Conservation (phyloP, 73 alveolate species). For the Paramecium bursaria region DNA sequence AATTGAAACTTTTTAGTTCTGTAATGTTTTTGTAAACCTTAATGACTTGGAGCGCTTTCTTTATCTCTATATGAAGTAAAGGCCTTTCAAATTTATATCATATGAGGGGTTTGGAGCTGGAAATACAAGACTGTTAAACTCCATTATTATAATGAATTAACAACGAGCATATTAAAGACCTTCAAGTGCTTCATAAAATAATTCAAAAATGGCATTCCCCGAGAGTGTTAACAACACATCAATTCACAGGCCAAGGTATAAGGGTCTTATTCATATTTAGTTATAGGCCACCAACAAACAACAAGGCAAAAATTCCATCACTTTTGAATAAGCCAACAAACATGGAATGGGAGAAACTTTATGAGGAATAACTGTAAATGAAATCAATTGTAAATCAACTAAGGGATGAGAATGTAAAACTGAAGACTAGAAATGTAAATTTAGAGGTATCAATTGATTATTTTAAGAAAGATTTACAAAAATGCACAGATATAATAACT, state of each 20-base stretch:
- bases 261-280: too few species aligned
- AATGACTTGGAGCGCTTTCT: background rate
- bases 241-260: too few species aligned
- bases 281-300: too few species aligned
- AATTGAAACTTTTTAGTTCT: too few species aligned
- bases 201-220: too few species aligned
- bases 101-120: background rate
- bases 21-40: background rate
- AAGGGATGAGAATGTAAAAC: constrained; percentile 44
- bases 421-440: constrained; percentile 26
- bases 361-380: constrained; percentile 4
- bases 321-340: background rate
- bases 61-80: background rate
- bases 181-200: too few species aligned
- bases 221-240: background rate
- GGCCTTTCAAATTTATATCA: background rate
- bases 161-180: too few species aligned
- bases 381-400: constrained; percentile 5
- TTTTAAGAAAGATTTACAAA: constrained; percentile 42
- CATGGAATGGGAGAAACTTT: constrained; percentile 23
- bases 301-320: too few species aligned
- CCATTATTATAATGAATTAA: constrained; percentile 39
- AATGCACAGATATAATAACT: constrained; percentile 37
- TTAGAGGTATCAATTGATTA: constrained; percentile 1
- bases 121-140: constrained; percentile 33